These are phyloP conservation scores for Suillus subaureus DNA, from an alignment of 768 basidiomycete species.

Conservation along the genomic window DNA sequence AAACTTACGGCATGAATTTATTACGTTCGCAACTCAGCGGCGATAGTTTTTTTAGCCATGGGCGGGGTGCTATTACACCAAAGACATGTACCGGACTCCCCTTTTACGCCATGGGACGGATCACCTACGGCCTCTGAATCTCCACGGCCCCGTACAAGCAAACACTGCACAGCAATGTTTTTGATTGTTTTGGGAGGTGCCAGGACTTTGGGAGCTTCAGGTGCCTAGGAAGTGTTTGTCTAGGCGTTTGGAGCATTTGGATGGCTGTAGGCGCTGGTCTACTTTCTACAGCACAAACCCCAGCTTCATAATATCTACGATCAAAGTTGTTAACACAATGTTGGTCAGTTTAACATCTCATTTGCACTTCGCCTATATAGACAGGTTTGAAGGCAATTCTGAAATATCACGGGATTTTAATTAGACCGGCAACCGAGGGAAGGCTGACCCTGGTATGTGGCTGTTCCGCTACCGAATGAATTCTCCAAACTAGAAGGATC, in stretches of 20 bases:
- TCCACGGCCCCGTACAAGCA: background rate
- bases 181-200: background rate
- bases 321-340: background rate
- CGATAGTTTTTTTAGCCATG: background rate
- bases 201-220: background rate
- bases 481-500: conserved; percentile 5
- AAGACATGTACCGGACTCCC: background rate
- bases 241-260: background rate
- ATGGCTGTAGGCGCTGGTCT: background rate
- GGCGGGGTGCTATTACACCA: background rate
- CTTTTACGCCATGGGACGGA: background rate
- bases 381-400: background rate
- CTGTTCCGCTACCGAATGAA: background rate
- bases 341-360: background rate
- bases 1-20: background rate
- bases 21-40: background rate
- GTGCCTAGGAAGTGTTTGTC: background rate
- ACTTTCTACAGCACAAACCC: background rate
- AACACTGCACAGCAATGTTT: background rate
- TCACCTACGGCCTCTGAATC: too few relatives aligned
- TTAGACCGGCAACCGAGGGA: background rate
- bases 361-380: background rate
- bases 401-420: background rate
- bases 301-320: background rate
- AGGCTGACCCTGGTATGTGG: conserved; percentile 1